phyloP scores from a whole-genome alignment of 2,329 filamentous ascomycete species.

The Talaromyces amestolkiae region DNA sequence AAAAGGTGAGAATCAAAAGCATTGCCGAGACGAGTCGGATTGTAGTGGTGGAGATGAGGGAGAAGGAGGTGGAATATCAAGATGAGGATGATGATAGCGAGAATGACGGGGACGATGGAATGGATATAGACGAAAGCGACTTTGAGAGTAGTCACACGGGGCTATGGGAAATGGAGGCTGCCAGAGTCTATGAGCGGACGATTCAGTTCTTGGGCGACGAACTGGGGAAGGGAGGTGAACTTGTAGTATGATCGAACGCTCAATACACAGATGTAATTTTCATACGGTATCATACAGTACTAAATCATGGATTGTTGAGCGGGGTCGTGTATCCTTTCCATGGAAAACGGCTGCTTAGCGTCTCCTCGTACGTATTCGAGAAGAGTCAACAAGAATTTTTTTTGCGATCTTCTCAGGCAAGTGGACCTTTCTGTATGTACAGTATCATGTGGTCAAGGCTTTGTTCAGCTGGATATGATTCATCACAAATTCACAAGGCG shows the following conservation, averaged over 20 bases:
- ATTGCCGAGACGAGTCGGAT: slow-evolving; percentile 74
- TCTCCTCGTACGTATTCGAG: slow-evolving; percentile 2
- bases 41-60: slow-evolving; percentile 63
- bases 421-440: background rate
- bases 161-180: slow-evolving; percentile 65
- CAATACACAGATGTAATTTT: background rate
- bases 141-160: slow-evolving; percentile 24
- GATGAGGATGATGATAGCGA: slow-evolving; percentile 39
- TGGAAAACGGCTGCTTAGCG: slow-evolving; percentile 9
- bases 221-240: slow-evolving; percentile 48
- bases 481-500: background rate
- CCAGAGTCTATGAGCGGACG: slow-evolving; percentile 74
- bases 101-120: slow-evolving; percentile 48
- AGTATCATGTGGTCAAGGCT: background rate
- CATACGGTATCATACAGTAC: background rate
- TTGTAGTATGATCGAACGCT: slow-evolving; percentile 18
- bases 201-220: slow-evolving; percentile 70
- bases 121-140: slow-evolving; percentile 20
- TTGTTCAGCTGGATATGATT: slow-evolving; percentile 2
- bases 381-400: background rate
- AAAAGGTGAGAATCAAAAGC: slow-evolving; percentile 84
- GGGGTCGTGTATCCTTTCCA: slow-evolving; percentile 13
- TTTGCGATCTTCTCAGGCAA: background rate
- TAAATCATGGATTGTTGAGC: slow-evolving; percentile 8
- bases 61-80: slow-evolving; percentile 46